phyloP scores from a whole-genome alignment of 306 rosid genomes.

The Urtica urens region DNA sequence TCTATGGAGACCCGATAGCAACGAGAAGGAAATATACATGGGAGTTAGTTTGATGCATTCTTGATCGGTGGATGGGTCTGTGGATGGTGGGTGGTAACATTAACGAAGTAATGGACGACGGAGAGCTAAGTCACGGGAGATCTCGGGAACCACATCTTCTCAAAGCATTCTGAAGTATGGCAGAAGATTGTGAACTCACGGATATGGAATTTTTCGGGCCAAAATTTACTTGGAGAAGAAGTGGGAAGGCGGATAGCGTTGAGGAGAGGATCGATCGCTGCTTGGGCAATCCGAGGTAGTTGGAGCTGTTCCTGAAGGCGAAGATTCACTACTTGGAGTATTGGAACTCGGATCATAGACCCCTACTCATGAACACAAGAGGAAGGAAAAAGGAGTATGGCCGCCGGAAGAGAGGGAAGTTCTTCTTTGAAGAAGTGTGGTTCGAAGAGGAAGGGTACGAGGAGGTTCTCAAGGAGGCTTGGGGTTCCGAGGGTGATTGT shows the following conservation, averaged over 20 bases:
- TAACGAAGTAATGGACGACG: too few relatives aligned
- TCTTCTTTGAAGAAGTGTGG: neutral
- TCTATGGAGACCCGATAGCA: neutral
- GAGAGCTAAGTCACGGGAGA: too few relatives aligned
- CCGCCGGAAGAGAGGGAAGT: neutral
- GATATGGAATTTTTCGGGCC: too few relatives aligned
- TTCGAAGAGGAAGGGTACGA: neutral
- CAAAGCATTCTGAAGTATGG: neutral
- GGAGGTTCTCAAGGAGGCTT: neutral
- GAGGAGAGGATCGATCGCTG: neutral
- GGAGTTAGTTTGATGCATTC: neutral
- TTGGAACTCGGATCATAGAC: neutral
- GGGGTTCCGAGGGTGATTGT: neutral
- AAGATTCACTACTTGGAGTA: neutral
- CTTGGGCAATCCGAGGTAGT: too few relatives aligned
- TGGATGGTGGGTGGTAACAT: neutral
- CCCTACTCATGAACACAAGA: neutral
- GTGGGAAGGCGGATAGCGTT: neutral
- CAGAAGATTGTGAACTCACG: neutral
- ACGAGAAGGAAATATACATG: neutral
- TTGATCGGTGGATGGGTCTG: neutral
- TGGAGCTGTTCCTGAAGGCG: neutral
- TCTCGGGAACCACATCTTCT: too few relatives aligned
- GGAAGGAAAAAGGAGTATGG: neutral
- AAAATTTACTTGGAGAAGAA: too few relatives aligned